Base-by-base conservation (phyloP, 1,284 basidiomycete species). In the Puccinia novopanici region DNA sequence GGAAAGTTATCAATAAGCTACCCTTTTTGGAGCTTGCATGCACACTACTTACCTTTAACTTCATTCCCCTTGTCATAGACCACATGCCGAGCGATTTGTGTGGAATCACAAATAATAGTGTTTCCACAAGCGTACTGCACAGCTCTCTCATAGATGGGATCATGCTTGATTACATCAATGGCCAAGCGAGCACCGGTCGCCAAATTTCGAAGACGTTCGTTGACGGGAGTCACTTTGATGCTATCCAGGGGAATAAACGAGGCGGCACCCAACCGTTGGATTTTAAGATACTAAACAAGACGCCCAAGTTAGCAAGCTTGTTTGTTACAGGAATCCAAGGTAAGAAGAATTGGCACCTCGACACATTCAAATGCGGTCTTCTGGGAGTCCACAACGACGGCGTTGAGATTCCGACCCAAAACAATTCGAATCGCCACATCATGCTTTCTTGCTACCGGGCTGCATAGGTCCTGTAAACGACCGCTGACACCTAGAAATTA, bases 201-300 rank as follows among this genome's bases (percentile, higher is more conserved):
- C 84, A 97, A 93, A 24, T 92, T 92, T 50, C 97, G 91, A 85
- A 94, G 93, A 85, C 94, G 95, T 87, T 99, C 97, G 83, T 96
- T 95, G 83, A 95, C 89, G 0, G 94, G 91, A 86, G 96, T 97
- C 70, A 92, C 91, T 84, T 95, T 93, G 83, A 99, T 95, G 0
- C 93, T 95, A 86, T 99, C 96, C 15, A 99, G 91, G 0, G 97
- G 97, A 72, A 99, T 92, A 87, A 99, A 99, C 0, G 96, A 99
- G 9, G 95, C 95, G 86, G 95, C 93, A 0, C 96, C 96, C 0
- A 92, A 91, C 48, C 95, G 92, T 86, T 98, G 94, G 84, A 92
- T 94, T 82, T 94, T 92, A 89, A 99, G 91, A 86, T 98, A 99
- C 92, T 95, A 84, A 19, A 65, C 76, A 54, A 30, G 50, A 27